A percentile compares a stretch with the other conserved stretches of the same genome.
These are phyloP conservation scores for Fusarium armeniacum DNA, from an alignment of 2,329 filamentous ascomycete genomes.

Conservation along the genomic window DNA sequence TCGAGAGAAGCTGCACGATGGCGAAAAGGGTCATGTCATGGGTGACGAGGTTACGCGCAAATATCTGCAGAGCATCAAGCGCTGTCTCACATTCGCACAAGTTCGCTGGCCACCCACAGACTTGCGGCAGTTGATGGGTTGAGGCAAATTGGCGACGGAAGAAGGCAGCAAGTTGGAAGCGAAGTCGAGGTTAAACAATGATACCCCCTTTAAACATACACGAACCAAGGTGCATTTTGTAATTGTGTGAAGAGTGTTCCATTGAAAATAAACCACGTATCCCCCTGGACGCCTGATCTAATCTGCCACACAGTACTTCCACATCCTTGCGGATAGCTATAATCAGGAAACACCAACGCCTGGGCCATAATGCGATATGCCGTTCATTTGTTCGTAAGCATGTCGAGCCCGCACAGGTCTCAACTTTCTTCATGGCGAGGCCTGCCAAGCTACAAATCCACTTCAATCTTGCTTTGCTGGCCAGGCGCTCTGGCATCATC, in stretches of 20 bases:
- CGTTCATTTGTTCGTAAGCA: slow-evolving; percentile 28
- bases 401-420: not conserved
- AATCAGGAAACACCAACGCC: slow-evolving; percentile 48
- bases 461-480: slow-evolving; percentile 25
- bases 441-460: slow-evolving; percentile 9
- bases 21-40: slow-evolving; percentile 93
- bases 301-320: slow-evolving; percentile 31
- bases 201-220: slow-evolving; percentile 41
- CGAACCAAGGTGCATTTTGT: not conserved
- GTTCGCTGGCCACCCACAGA: slow-evolving; percentile 96
- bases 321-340: slow-evolving; percentile 41
- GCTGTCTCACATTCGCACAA: slow-evolving; percentile 95
- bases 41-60: slow-evolving; percentile 96
- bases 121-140: slow-evolving; percentile 92
- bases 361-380: slow-evolving; percentile 32
- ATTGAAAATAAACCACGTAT: slow-evolving; percentile 24
- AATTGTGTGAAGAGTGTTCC: slow-evolving; percentile 3
- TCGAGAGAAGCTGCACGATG: slow-evolving; percentile 93
- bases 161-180: not conserved
- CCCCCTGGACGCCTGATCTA: slow-evolving; percentile 40
- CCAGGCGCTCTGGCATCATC: slow-evolving; percentile 47
- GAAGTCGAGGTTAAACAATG: slow-evolving; percentile 32
- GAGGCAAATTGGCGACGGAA: slow-evolving; percentile 12
- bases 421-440: not conserved
- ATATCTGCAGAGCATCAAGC: slow-evolving; percentile 97